Percentiles rank a stretch among this genome's conserved stretches.
Evolutionary conservation across 2,329 filamentous ascomycete species (phyloP).

Genomic region (Neonectria ditissima): DNA sequence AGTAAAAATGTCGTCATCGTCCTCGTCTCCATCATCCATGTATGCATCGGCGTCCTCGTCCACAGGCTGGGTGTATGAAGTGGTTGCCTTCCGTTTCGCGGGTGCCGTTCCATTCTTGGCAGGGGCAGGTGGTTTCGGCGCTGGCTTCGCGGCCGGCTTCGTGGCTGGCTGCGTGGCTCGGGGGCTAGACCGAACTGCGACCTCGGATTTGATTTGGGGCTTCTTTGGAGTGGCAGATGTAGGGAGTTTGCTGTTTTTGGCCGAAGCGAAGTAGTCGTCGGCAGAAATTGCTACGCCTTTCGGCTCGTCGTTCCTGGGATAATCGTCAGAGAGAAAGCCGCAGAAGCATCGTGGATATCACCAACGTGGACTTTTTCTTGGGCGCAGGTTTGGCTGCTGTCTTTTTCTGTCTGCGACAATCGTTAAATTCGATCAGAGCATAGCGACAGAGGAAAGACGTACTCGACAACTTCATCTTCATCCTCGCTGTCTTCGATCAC

Average conservation of each 20-base stretch:
- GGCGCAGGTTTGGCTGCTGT: conserved; percentile 60
- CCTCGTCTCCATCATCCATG: conserved; percentile 75
- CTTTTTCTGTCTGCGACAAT: conserved; percentile 61
- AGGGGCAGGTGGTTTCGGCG: conserved; percentile 45
- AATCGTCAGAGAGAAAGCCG: conserved; percentile 14
- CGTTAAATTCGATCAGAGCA: conserved; percentile 28
- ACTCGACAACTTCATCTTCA: conserved; percentile 70
- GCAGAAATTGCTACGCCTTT: conserved; percentile 66
- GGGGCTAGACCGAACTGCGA: conserved; percentile 65
- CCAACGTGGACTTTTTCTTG: conserved; percentile 68
- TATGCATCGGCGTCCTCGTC: conserved; percentile 66
- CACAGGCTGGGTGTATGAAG: conserved; percentile 55
- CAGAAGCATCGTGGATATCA: conserved; percentile 1
- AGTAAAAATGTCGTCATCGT: conserved; percentile 86
- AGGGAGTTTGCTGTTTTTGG: conserved; percentile 54
- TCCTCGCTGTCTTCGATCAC: conserved; percentile 86
- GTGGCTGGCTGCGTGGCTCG: conserved; percentile 56
- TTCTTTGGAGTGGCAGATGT: conserved; percentile 57
- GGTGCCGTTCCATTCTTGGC: conserved; percentile 47
- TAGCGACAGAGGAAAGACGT: conserved; percentile 44
- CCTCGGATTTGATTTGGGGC: conserved; percentile 54
- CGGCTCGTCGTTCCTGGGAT: conserved; percentile 54
- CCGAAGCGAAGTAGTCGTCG: conserved; percentile 68
- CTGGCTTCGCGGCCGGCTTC: conserved; percentile 48
- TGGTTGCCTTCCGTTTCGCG: conserved; percentile 57